These are phyloP conservation scores for Hanseniaspora occidentalis DNA, from an alignment of 805 yeast genomes.

Conservation along the genomic window DNA sequence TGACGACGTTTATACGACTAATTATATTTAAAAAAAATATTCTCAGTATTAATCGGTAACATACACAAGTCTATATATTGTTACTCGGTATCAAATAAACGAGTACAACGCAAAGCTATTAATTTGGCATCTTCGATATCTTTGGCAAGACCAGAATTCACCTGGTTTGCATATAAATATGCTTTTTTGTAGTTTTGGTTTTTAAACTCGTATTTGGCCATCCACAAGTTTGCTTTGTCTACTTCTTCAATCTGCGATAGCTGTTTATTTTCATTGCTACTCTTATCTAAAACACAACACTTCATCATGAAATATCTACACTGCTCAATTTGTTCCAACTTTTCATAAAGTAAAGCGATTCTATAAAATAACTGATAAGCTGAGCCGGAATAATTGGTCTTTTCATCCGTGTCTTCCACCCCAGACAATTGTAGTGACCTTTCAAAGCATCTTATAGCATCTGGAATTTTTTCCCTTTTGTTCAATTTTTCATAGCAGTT, in stretches of 20 bases:
- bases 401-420: slow-evolving; percentile 37
- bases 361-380: slow-evolving; percentile 42
- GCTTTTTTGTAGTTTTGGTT: slow-evolving; percentile 53
- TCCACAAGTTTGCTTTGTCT: slow-evolving; percentile 74
- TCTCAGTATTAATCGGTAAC: too few species aligned
- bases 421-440: slow-evolving; percentile 50
- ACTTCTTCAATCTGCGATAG: slow-evolving; percentile 48
- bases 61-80: too few species aligned
- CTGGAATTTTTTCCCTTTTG: slow-evolving; percentile 34
- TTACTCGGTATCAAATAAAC: too few species aligned
- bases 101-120: slow-evolving; percentile 70
- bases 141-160: slow-evolving; percentile 63
- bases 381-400: background rate
- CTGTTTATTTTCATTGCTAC: slow-evolving; percentile 22
- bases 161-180: slow-evolving; percentile 56
- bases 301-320: slow-evolving; percentile 50
- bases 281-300: slow-evolving; percentile 47
- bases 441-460: slow-evolving; percentile 70
- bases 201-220: slow-evolving; percentile 56
- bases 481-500: slow-evolving; percentile 75
- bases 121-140: slow-evolving; percentile 84
- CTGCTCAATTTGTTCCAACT: slow-evolving; percentile 35
- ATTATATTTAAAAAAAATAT: too few species aligned
- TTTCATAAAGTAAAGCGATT: slow-evolving; percentile 56
- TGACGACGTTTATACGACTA: too few species aligned